Percentiles rank a stretch among this genome's conserved stretches.
Conservation (phyloP, 108 stramenopile genomes). For the Heterococcus sp. region DNA sequence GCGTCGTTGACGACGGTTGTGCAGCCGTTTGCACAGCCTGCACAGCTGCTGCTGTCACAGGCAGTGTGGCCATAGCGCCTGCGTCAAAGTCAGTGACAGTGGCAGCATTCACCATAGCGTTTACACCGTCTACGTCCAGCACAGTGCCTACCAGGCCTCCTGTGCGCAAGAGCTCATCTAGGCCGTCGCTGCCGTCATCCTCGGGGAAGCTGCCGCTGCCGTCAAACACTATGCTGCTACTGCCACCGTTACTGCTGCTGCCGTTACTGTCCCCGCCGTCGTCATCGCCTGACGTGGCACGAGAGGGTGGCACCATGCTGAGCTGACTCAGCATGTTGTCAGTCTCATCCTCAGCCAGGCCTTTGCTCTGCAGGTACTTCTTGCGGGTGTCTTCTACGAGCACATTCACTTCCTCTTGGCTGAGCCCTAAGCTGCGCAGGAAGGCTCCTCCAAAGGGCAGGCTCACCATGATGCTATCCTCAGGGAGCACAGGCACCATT, state of each 20-base stretch:
- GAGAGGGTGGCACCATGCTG: background rate
- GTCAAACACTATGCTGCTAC: background rate
- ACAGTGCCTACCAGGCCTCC: background rate
- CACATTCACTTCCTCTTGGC: conserved; percentile 49
- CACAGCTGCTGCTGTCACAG: too few relatives aligned
- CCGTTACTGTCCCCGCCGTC: background rate
- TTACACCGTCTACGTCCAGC: background rate
- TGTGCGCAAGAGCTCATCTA: background rate
- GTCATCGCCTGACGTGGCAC: background rate
- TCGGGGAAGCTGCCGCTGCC: background rate
- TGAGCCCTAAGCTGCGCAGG: conserved; percentile 50
- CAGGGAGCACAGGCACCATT: conserved; percentile 90
- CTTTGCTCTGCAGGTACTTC: conserved; percentile 29
- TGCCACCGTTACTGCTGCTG: background rate
- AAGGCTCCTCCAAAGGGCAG: conserved; percentile 92
- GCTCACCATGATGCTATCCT: conserved; percentile 83
- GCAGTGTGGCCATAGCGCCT: too few relatives aligned
- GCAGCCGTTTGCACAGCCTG: too few relatives aligned
- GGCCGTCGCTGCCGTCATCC: background rate
- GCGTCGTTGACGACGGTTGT: too few relatives aligned
- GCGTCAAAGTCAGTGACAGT: too few relatives aligned
- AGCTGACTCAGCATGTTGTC: conserved; percentile 38
- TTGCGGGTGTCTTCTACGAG: conserved; percentile 53
- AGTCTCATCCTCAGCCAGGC: conserved; percentile 37
- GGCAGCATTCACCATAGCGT: too few relatives aligned